Evolutionary conservation across 1,139 yeast species (phyloP), one percentile per base, ranked within the genome.

Genomic region (Meyerozyma carpophila): DNA sequence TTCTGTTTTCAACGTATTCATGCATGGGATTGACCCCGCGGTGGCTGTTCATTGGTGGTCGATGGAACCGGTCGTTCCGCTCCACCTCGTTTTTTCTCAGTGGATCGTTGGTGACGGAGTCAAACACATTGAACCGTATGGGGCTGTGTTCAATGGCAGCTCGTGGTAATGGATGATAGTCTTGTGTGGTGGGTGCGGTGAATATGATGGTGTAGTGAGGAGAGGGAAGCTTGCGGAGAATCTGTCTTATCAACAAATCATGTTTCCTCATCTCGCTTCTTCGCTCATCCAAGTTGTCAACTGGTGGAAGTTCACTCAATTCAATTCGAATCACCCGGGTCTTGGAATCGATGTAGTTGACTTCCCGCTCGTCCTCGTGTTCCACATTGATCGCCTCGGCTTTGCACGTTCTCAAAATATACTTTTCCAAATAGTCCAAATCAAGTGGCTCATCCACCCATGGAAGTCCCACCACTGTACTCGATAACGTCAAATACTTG

Each of bases 391-490:
- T 57, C 0, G 68, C 58, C 46, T 73, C 74, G 0, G 82, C 77
- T 21, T 69, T 65, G 55, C 87, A 81, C 21, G 73, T 74, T 28
- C 61, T 61, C 37, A 68, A 60, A 34, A 78, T 61, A 42, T 68
- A 67, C 28, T 64, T 59, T 43, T 72, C 77, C 36, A 83, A 44
- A 42, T 59, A 65, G n/a, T 73, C 68, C 43, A 79, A 60, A 54
- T 82, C 81, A 8, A 83, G 43, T 1, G 73, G 51, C 6, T 57
- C 64, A 53, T 50, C 62, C 44, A 81, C 66, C 52, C 82, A 66
- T 1, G 91, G 85, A 47, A 82, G 62, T 0, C 83, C 77, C 7
- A 83, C 70, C 21, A 84, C 67, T 0, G 91, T 81, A 3, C 91
- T 84, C 9, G 89, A 70, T 58, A 77, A 67, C 25, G 73, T 63